Conservation (phyloP, 345 rosid species). For the Eucalyptus dawsonii region DNA sequence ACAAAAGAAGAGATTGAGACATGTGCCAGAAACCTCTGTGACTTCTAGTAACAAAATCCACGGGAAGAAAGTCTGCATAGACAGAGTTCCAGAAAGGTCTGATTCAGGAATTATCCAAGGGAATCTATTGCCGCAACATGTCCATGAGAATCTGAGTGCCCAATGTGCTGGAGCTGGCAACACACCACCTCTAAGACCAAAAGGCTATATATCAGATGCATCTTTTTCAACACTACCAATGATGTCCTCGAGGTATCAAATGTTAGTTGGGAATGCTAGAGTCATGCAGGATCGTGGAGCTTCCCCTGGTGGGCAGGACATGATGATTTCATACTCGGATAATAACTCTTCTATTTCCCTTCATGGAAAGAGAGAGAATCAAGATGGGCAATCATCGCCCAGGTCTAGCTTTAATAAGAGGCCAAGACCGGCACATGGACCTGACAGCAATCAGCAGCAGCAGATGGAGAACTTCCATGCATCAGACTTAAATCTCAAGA, state of each 20-base stretch:
- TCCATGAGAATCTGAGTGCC: slow-evolving; percentile 37
- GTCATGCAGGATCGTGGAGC: slow-evolving; percentile 61
- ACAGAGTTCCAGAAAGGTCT: slow-evolving; percentile 59
- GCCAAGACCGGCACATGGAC: slow-evolving; percentile 25
- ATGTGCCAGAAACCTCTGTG: slow-evolving; percentile 50
- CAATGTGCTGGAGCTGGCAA: slow-evolving; percentile 49
- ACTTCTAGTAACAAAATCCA: slow-evolving; percentile 45
- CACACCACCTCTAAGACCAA: slow-evolving; percentile 34
- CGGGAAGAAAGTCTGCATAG: slow-evolving; percentile 73
- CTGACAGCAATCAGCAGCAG: slow-evolving; percentile 64
- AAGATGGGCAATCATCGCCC: slow-evolving; percentile 55
- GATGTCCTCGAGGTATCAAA: slow-evolving; percentile 41
- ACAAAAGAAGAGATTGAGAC: slow-evolving; percentile 66
- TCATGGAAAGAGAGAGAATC: slow-evolving; percentile 64
- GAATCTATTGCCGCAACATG: slow-evolving; percentile 40
- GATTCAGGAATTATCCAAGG: slow-evolving; percentile 39
- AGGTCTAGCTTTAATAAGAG: slow-evolving; percentile 56
- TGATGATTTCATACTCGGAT: slow-evolving; percentile 46
- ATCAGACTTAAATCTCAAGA: slow-evolving; percentile 63
- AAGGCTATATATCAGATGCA: slow-evolving; percentile 43
- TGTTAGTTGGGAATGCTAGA: slow-evolving; percentile 41
- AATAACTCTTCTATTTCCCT: slow-evolving; percentile 31
- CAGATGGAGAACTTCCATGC: slow-evolving; percentile 51
- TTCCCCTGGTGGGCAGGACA: slow-evolving; percentile 57
- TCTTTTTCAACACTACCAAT: slow-evolving; percentile 32